A percentile compares a stretch with the other conserved stretches of the same genome.
phyloP scores from a whole-genome alignment of 2,329 filamentous ascomycete genomes.

The Aspergillus pseudotamarii region DNA sequence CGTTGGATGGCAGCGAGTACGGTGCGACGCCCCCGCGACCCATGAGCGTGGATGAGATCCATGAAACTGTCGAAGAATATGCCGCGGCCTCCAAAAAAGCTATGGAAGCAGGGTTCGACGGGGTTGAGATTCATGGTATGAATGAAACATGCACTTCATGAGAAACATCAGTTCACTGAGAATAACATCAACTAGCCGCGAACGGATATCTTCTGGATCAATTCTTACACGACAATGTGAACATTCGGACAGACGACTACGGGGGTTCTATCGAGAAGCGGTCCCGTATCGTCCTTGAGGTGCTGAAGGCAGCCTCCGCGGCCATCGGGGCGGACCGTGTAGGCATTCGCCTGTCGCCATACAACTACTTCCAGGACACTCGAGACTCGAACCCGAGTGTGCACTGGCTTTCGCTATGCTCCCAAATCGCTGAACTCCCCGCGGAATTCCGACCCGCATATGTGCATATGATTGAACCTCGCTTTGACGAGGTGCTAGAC shows the following conservation, averaged over 20 bases:
- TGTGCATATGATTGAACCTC: not conserved
- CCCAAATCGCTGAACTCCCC: not conserved
- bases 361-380: not conserved
- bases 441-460: not conserved
- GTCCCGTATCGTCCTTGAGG: conserved; percentile 55
- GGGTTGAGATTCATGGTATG: conserved; percentile 50
- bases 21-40: not conserved
- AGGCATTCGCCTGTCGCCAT: conserved; percentile 64
- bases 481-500: not conserved
- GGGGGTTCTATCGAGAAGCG: conserved; percentile 55
- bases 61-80: conserved; percentile 41
- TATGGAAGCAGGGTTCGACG: conserved; percentile 53
- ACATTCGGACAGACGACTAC: conserved; percentile 56
- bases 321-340: conserved; percentile 52
- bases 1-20: not conserved
- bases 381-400: not conserved
- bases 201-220: conserved; percentile 69
- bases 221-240: conserved; percentile 63
- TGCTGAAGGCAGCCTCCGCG: conserved; percentile 53
- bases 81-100: conserved; percentile 47
- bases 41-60: conserved; percentile 45
- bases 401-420: not conserved
- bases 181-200: not conserved
- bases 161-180: not conserved
- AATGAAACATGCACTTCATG: not conserved